Conservation (phyloP, 768 basidiomycete species). For the Suillus discolor region DNA sequence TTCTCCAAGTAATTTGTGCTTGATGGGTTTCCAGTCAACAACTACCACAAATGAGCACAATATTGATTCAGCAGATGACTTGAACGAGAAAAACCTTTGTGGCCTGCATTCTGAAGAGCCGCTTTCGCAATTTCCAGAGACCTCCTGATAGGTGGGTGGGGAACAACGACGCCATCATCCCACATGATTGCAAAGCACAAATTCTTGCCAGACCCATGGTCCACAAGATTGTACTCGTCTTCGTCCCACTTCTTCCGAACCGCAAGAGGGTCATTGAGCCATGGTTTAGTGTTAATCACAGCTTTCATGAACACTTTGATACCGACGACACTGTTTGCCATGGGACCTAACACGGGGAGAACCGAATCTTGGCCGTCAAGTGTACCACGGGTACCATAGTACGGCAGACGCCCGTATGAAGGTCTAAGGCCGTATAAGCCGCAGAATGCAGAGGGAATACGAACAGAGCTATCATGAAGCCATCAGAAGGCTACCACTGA, state of each 20-base stretch:
- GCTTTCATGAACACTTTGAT: slow-evolving; percentile 68
- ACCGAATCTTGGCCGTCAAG: slow-evolving; percentile 73
- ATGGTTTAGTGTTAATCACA: slow-evolving; percentile 60
- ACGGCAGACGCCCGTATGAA: slow-evolving; percentile 71
- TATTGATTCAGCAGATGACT: neutral
- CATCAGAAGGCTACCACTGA: neutral
- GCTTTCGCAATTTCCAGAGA: slow-evolving; percentile 58
- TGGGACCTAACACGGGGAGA: slow-evolving; percentile 73
- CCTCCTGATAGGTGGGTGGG: slow-evolving; percentile 66
- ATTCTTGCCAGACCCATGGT: slow-evolving; percentile 54
- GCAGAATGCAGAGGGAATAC: slow-evolving; percentile 69
- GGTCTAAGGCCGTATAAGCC: slow-evolving; percentile 74
- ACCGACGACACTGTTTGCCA: slow-evolving; percentile 58
- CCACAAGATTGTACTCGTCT: slow-evolving; percentile 56
- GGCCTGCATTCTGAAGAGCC: slow-evolving; percentile 62
- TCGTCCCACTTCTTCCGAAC: slow-evolving; percentile 63
- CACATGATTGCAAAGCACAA: slow-evolving; percentile 65
- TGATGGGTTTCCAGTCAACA: slow-evolving; percentile 65
- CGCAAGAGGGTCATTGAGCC: slow-evolving; percentile 64
- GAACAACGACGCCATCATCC: slow-evolving; percentile 60
- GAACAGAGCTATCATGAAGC: slow-evolving; percentile 53
- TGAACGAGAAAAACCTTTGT: slow-evolving; percentile 51
- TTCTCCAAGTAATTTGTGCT: slow-evolving; percentile 49
- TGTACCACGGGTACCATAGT: slow-evolving; percentile 63
- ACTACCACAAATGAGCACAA: slow-evolving; percentile 40